Conservation (phyloP, 192 early-diverging fungal species). For the Umbelopsis isabellina region DNA sequence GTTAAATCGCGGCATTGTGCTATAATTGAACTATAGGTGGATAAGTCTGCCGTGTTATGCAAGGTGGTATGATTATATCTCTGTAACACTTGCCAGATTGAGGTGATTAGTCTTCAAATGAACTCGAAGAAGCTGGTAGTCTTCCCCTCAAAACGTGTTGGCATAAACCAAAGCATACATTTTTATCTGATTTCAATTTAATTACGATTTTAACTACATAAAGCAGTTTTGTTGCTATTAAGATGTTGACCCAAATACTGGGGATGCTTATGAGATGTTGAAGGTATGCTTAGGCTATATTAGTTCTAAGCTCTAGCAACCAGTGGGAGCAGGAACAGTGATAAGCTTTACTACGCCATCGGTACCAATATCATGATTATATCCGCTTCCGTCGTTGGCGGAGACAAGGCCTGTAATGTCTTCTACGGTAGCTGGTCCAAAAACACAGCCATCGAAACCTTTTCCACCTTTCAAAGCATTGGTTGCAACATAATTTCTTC, state of each 20-base stretch:
- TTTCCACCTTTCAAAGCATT: constrained; percentile 10
- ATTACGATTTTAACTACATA: too few species aligned
- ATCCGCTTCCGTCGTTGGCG: constrained; percentile 13
- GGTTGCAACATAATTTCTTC: constrained; percentile 13
- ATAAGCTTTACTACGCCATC: constrained; percentile 24
- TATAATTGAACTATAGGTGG: not conserved
- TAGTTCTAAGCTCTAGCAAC: not conserved
- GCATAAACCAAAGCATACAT: too few species aligned
- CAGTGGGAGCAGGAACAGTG: constrained; percentile 23
- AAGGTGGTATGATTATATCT: not conserved
- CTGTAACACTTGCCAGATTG: not conserved
- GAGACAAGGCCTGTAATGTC: constrained; percentile 10
- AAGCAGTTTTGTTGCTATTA: not conserved
- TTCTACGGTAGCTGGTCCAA: constrained; percentile 7
- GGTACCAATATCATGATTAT: constrained; percentile 22
- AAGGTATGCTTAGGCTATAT: too few species aligned
- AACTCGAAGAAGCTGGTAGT: too few species aligned
- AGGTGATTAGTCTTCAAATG: not conserved
- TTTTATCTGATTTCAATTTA: too few species aligned
- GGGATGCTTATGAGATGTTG: too few species aligned
- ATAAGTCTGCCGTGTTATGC: too few species aligned
- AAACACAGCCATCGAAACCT: constrained; percentile 16
- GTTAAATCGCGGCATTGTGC: too few species aligned
- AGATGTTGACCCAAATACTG: constrained; percentile 22
- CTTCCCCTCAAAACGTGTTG: too few species aligned